Evolutionary conservation across 352 stramenopile genomes (phyloP).

Genomic region (Pythium vanterpoolii): DNA sequence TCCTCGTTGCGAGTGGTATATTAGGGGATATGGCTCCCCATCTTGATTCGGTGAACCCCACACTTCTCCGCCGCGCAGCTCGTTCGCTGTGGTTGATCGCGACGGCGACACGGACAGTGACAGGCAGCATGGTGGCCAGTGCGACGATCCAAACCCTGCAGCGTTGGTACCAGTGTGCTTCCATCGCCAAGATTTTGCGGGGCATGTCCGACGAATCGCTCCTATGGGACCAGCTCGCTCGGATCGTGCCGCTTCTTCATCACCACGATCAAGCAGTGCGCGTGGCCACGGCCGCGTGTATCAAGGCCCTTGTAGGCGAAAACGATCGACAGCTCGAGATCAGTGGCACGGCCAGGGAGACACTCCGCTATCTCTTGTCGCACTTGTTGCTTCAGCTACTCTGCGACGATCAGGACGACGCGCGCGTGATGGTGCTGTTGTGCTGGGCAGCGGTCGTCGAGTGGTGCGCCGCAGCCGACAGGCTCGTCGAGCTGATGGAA

Average conservation of each 20-base stretch:
- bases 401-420: conserved; percentile 32
- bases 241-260: conserved; percentile 51
- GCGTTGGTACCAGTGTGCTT: conserved; percentile 11
- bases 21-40: conserved; percentile 39
- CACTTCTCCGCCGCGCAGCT: conserved; percentile 23
- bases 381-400: conserved; percentile 67
- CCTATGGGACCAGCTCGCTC: conserved; percentile 13
- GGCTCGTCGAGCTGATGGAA: conserved; percentile 26
- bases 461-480: conserved; percentile 18
- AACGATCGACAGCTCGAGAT: neutral
- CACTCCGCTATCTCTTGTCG: conserved; percentile 32
- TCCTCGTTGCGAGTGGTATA: conserved; percentile 54
- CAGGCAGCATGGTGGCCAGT: conserved; percentile 11
- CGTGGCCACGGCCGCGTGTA: conserved; percentile 39
- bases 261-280: conserved; percentile 45
- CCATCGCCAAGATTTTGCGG: conserved; percentile 8
- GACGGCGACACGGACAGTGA: neutral
- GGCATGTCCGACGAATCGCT: neutral
- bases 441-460: conserved; percentile 42
- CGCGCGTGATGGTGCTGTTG: conserved; percentile 29
- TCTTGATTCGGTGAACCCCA: conserved; percentile 25
- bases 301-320: conserved; percentile 25
- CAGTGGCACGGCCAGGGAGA: neutral
- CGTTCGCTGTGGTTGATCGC: conserved; percentile 40
- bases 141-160: conserved; percentile 17